Percentiles rank a stretch among this genome's conserved stretches.
Evolutionary conservation across 1,139 yeast species (phyloP).

Genomic region (Scheffersomyces quercinus): DNA sequence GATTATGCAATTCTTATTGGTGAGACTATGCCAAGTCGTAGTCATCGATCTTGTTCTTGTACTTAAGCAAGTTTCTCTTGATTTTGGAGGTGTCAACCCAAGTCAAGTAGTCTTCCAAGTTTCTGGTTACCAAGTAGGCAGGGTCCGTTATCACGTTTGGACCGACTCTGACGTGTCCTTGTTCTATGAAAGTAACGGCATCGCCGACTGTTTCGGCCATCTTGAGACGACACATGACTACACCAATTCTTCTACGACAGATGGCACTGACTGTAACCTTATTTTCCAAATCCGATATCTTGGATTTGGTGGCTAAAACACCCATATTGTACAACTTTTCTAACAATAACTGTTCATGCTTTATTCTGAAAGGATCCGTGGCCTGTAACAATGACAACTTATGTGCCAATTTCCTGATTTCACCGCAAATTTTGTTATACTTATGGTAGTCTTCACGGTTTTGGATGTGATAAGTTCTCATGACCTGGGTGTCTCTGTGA

Average conservation of each 20-base stretch:
- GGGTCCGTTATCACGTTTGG: constrained; percentile 96
- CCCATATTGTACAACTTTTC: constrained; percentile 92
- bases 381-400: constrained; percentile 82
- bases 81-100: constrained; percentile 97
- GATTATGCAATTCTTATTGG: neutral
- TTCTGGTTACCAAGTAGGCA: constrained; percentile 88
- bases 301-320: constrained; percentile 76
- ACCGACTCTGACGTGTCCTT: constrained; percentile 97
- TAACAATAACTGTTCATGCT: constrained; percentile 82
- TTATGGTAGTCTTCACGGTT: constrained; percentile 95
- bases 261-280: constrained; percentile 89
- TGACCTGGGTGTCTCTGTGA: constrained; percentile 92
- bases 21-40: constrained; percentile 54
- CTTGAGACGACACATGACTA: constrained; percentile 89
- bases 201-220: constrained; percentile 91
- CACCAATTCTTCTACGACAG: constrained; percentile 90
- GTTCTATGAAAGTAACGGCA: constrained; percentile 90
- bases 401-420: constrained; percentile 81
- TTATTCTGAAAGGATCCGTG: constrained; percentile 78
- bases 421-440: constrained; percentile 90
- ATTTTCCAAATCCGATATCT: constrained; percentile 90
- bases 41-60: constrained; percentile 83
- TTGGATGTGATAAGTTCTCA: constrained; percentile 91
- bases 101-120: constrained; percentile 93
- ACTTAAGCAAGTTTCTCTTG: constrained; percentile 83